These are phyloP conservation scores for Rhodomyrtus psidioides DNA, from an alignment of 441 rosid genomes.

Conservation along the genomic window DNA sequence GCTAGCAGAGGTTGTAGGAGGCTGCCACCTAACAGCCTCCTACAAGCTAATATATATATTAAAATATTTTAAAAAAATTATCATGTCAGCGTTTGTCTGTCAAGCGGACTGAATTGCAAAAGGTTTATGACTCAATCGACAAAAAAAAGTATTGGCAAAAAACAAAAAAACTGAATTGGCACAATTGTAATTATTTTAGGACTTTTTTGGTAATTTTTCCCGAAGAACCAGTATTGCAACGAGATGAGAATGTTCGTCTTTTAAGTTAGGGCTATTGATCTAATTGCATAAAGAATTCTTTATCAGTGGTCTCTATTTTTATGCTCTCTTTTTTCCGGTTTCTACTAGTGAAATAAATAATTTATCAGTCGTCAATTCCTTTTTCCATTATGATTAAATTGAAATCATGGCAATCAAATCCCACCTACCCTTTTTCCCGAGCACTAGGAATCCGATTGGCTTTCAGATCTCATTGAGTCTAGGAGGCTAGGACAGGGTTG, in stretches of 20 bases:
- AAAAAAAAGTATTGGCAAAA: too few relatives aligned
- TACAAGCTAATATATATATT: rapidly evolving
- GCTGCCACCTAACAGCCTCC: too few relatives aligned
- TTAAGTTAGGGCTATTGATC: not conserved
- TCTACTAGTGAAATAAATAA: not conserved
- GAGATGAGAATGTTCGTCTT: not conserved
- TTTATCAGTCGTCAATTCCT: not conserved
- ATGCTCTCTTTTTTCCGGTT: not conserved
- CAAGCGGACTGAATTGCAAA: too few relatives aligned
- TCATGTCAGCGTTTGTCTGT: too few relatives aligned
- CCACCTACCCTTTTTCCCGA: not conserved
- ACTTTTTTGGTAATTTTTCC: too few relatives aligned
- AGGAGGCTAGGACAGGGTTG: not conserved
- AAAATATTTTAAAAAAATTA: too few relatives aligned
- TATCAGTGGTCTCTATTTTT: not conserved
- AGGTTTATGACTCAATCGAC: too few relatives aligned
- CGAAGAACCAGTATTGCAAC: not conserved
- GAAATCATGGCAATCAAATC: not conserved
- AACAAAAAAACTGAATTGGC: too few relatives aligned
- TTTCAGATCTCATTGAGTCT: not conserved
- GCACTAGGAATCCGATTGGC: not conserved
- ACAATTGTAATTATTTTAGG: too few relatives aligned
- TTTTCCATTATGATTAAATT: not conserved
- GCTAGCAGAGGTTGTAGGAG: too few relatives aligned
- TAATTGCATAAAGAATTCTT: not conserved